Percentiles rank a stretch among this genome's conserved stretches.
These are phyloP conservation scores for Penstemon newberryi DNA, from an alignment of 257 asterid species.

Conservation along the genomic window DNA sequence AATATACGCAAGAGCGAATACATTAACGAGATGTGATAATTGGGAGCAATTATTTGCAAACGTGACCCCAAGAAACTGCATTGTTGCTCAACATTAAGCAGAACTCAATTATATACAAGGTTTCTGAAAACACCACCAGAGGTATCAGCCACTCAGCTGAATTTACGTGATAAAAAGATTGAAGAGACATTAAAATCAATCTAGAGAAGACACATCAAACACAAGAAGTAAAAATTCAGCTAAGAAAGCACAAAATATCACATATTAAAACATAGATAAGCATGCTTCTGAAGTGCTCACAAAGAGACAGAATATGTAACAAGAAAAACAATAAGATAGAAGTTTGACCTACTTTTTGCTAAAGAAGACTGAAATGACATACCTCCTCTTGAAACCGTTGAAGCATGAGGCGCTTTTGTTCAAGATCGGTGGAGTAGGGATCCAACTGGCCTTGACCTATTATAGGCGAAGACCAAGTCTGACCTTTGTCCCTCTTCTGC, in stretches of 20 bases:
- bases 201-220: background rate
- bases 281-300: slow-evolving; percentile 1
- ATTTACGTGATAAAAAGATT: background rate
- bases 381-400: slow-evolving; percentile 99
- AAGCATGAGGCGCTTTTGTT: slow-evolving; percentile 95
- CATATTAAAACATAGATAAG: background rate
- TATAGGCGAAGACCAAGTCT: slow-evolving; percentile 95
- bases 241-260: background rate
- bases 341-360: background rate
- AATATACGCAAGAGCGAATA: too few species aligned
- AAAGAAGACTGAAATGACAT: slow-evolving; percentile 23
- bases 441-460: slow-evolving; percentile 83
- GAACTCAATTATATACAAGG: background rate
- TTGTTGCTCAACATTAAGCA: too few species aligned
- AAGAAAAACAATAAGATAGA: background rate
- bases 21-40: too few species aligned
- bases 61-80: too few species aligned
- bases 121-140: slow-evolving; percentile 10
- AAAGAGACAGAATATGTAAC: background rate
- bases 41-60: too few species aligned
- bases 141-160: slow-evolving; percentile 3
- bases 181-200: background rate
- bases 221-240: background rate
- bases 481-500: slow-evolving; percentile 95
- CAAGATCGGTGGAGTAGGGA: slow-evolving; percentile 79